Evolutionary conservation across 2,329 filamentous ascomycete species (phyloP).

Genomic region (Fusarium beomiforme): DNA sequence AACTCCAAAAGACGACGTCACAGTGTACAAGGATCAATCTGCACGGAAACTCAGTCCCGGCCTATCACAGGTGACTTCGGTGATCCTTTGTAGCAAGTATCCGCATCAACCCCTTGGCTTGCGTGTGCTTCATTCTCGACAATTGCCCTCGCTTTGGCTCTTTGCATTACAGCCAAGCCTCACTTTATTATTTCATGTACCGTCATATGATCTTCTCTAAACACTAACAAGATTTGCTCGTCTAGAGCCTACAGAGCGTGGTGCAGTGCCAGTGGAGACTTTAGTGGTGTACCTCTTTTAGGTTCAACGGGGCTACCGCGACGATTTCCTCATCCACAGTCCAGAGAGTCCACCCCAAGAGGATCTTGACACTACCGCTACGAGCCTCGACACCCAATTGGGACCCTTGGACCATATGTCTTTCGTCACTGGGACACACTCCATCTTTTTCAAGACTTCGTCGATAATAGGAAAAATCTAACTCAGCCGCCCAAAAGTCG

Average conservation of each 20-base stretch:
- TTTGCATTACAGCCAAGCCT: conserved; percentile 28
- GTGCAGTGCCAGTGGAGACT: conserved; percentile 14
- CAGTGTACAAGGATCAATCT: conserved; percentile 29
- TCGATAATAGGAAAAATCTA: conserved; percentile 14
- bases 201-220: neutral
- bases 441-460: neutral
- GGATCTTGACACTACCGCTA: conserved; percentile 11
- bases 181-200: neutral
- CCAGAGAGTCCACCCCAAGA: conserved; percentile 8
- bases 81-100: conserved; percentile 24
- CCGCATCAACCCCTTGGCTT: conserved; percentile 20
- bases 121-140: conserved; percentile 8
- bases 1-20: conserved; percentile 27
- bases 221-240: conserved; percentile 1
- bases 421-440: conserved; percentile 26
- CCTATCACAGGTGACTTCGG: conserved; percentile 25
- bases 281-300: conserved; percentile 30
- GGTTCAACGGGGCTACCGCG: conserved; percentile 20
- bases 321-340: conserved; percentile 30
- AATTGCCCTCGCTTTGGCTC: conserved; percentile 2
- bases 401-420: conserved; percentile 28
- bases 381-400: conserved; percentile 27
- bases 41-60: conserved; percentile 5
- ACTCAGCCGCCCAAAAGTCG: conserved; percentile 18
- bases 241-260: neutral